Evolutionary conservation across 2,329 filamentous ascomycete genomes (phyloP).

Genomic region (Pseudogymnoascus sp.): DNA sequence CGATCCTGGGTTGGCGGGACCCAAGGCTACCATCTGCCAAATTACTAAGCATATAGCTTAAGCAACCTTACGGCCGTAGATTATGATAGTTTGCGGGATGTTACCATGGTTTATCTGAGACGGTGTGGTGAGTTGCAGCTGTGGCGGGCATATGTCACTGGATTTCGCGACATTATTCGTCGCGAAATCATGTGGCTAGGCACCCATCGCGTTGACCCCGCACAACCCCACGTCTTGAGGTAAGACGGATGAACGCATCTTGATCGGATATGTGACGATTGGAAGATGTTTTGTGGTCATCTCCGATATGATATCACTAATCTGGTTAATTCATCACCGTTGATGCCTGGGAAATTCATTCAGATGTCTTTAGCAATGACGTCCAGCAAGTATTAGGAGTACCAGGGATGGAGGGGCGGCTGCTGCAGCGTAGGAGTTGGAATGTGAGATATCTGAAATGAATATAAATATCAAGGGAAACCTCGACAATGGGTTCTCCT

Average conservation of each 20-base stretch:
- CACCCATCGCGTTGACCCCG: constrained; percentile 1
- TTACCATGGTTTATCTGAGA: background rate
- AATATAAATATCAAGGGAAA: background rate
- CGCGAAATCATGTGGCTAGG: background rate
- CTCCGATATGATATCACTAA: background rate
- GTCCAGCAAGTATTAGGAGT: background rate
- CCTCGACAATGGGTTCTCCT: background rate
- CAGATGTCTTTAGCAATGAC: background rate
- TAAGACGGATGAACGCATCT: background rate
- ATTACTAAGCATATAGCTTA: background rate
- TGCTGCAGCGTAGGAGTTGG: background rate
- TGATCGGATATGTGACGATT: background rate
- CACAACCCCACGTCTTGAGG: background rate
- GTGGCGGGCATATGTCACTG: background rate
- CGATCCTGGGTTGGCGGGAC: background rate
- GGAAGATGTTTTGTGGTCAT: background rate
- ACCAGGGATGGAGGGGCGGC: background rate
- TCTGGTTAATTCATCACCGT: background rate
- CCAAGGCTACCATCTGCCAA: background rate
- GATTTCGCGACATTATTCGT: constrained; percentile 3
- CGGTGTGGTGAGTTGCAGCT: background rate
- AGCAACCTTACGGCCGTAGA: background rate
- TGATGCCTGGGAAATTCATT: background rate
- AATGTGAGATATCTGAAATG: background rate
- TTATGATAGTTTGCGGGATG: background rate